Percentiles rank a stretch among this genome's conserved stretches.
Evolutionary conservation across 1,139 yeast genomes (phyloP).

Genomic region (Magnusiomyces sp.): DNA sequence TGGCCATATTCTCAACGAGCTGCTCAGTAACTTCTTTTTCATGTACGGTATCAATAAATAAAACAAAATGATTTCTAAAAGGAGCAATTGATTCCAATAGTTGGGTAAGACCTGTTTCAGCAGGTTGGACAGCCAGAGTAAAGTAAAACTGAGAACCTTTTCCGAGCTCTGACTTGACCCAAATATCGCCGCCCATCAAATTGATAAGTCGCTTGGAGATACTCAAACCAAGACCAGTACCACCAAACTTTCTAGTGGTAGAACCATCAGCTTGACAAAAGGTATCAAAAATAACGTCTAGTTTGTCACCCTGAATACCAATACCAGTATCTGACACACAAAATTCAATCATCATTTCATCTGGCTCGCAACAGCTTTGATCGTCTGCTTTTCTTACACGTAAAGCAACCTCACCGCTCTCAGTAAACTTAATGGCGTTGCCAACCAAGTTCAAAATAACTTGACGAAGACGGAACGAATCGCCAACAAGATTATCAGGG

Average conservation of each 20-base stretch:
- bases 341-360: conserved; percentile 63
- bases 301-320: conserved; percentile 75
- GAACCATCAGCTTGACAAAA: conserved; percentile 92
- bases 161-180: conserved; percentile 81
- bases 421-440: conserved; percentile 80
- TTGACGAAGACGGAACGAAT: conserved; percentile 76
- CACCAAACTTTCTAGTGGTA: conserved; percentile 85
- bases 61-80: conserved; percentile 43
- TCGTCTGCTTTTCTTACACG: conserved; percentile 36
- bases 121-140: conserved; percentile 70
- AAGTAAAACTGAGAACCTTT: conserved; percentile 74
- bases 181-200: conserved; percentile 81
- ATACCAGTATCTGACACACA: conserved; percentile 87
- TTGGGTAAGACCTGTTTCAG: conserved; percentile 53
- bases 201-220: conserved; percentile 81
- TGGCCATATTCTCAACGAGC: conserved; percentile 43
- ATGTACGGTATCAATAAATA: conserved; percentile 72
- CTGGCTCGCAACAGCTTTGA: conserved; percentile 36
- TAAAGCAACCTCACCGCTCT: conserved; percentile 58
- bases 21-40: conserved; percentile 51
- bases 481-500: conserved; percentile 82
- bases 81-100: conserved; percentile 66
- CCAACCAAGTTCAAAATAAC: conserved; percentile 79
- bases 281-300: conserved; percentile 77
- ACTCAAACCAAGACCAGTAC: conserved; percentile 80